Conservation (phyloP, 2,329 filamentous ascomycete genomes). For the Mycosphaerella sp. region DNA sequence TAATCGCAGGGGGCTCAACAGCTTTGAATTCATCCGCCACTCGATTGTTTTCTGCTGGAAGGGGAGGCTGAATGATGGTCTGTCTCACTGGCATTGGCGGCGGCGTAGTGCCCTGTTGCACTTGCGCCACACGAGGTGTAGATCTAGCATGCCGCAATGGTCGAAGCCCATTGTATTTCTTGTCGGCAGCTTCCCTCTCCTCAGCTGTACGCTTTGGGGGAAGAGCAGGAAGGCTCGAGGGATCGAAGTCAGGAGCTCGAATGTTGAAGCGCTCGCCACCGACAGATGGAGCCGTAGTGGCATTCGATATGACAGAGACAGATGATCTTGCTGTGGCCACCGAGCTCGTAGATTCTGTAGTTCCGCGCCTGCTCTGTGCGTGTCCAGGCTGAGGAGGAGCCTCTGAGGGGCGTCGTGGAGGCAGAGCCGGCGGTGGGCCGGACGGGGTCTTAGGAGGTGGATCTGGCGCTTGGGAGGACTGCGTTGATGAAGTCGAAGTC, state of each 20-base stretch:
- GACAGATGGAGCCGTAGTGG: conserved; percentile 27
- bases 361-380: conserved; percentile 35
- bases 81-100: conserved; percentile 19
- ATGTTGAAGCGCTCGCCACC: conserved; percentile 25
- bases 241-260: conserved; percentile 50
- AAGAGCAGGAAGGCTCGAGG: conserved; percentile 49
- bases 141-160: conserved; percentile 22
- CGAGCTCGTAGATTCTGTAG: conserved; percentile 50
- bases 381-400: conserved; percentile 26
- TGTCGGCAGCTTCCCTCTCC: conserved; percentile 34
- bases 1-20: not conserved
- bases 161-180: conserved; percentile 20
- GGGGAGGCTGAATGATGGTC: conserved; percentile 12
- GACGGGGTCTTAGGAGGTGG: conserved; percentile 43
- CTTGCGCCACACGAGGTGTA: conserved; percentile 22
- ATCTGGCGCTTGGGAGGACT: conserved; percentile 35
- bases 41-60: conserved; percentile 2
- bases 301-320: conserved; percentile 45
- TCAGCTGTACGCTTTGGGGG: conserved; percentile 47
- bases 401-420: conserved; percentile 41
- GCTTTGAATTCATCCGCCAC: not conserved
- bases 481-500: conserved; percentile 38
- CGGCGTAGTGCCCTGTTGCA: conserved; percentile 26
- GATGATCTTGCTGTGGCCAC: conserved; percentile 44
- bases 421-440: conserved; percentile 37